These are phyloP conservation scores for Boletellus emodensis DNA, from an alignment of 768 basidiomycete species.

Conservation along the genomic window DNA sequence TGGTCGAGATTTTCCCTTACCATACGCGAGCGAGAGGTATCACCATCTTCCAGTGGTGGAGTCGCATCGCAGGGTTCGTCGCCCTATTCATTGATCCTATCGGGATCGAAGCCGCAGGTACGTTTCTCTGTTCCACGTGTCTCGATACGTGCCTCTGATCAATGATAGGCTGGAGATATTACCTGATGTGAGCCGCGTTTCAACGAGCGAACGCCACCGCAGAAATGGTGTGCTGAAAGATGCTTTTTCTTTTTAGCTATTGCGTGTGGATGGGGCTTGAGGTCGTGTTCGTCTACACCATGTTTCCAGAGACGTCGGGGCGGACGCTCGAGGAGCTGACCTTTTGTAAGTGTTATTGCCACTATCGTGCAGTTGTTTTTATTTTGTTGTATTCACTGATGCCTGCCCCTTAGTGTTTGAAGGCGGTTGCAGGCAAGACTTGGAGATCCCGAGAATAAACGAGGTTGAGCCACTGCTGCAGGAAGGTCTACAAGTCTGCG, in stretches of 20 bases:
- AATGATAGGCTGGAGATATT: too few relatives aligned
- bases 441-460: not conserved
- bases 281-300: constrained; percentile 11
- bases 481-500: too few relatives aligned
- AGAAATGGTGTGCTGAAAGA: not conserved
- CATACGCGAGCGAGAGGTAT: constrained; percentile 50
- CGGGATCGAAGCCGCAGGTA: too few relatives aligned
- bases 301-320: constrained; percentile 19
- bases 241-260: not conserved
- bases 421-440: not conserved
- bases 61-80: too few relatives aligned
- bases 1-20: too few relatives aligned
- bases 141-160: too few relatives aligned
- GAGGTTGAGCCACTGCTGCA: not conserved
- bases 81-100: too few relatives aligned
- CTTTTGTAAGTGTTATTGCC: constrained; percentile 9
- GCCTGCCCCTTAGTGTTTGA: constrained; percentile 1
- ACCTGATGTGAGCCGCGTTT: too few relatives aligned
- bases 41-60: constrained; percentile 18
- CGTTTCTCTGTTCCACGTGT: too few relatives aligned
- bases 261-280: constrained; percentile 16
- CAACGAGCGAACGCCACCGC: too few relatives aligned
- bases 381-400: not conserved
- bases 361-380: too few relatives aligned
- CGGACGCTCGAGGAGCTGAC: constrained; percentile 17